Conservation (phyloP, 257 asterid genomes). For the Jasminum sambac region DNA sequence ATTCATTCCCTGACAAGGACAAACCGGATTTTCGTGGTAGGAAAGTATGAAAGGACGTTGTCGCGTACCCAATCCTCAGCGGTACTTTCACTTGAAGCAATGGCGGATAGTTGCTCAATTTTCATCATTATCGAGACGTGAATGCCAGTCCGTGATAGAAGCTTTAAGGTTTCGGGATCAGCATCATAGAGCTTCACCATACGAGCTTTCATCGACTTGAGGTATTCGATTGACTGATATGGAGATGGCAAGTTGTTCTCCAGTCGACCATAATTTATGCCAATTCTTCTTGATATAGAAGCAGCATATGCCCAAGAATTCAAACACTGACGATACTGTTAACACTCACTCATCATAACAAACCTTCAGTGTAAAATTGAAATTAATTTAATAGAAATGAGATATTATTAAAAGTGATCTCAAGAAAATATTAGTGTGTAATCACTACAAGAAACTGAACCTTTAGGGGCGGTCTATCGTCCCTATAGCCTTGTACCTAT, state of each 20-base stretch:
- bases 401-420: too few species aligned
- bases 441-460: too few species aligned
- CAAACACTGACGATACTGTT: too few species aligned
- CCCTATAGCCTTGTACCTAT: too few species aligned
- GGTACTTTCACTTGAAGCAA: conserved; percentile 49
- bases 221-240: conserved; percentile 44
- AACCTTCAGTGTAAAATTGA: too few species aligned
- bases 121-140: conserved; percentile 61
- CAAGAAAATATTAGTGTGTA: too few species aligned
- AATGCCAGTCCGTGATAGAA: conserved; percentile 53
- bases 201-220: conserved; percentile 42
- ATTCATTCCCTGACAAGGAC: conserved; percentile 75
- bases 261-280: conserved; percentile 64
- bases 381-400: too few species aligned
- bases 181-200: conserved; percentile 64
- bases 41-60: conserved; percentile 54
- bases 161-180: conserved; percentile 58
- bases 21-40: conserved; percentile 52
- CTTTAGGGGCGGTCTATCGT: too few species aligned
- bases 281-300: conserved; percentile 34
- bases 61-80: conserved; percentile 61
- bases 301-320: conserved; percentile 45
- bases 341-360: too few species aligned
- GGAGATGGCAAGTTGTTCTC: conserved; percentile 63
- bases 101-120: conserved; percentile 43